A percentile compares a stretch with the other conserved stretches of the same genome.
These are phyloP conservation scores for Lasiodiplodia citricola DNA, from an alignment of 2,329 filamentous ascomycete genomes.

Conservation along the genomic window DNA sequence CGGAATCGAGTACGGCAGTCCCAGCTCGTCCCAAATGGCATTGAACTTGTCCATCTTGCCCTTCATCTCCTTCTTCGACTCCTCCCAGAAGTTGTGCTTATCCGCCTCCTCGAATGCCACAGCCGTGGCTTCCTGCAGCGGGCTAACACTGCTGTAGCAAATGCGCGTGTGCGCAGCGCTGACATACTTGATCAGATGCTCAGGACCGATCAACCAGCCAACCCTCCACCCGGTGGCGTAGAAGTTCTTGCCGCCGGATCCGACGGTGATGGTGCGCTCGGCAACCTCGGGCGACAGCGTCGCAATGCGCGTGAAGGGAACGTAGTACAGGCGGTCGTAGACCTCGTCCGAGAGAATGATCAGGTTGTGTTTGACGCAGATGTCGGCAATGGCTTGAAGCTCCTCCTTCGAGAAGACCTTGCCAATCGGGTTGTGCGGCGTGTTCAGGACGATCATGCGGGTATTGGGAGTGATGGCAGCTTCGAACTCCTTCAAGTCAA, in stretches of 20 bases:
- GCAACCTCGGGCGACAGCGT: conserved; percentile 91
- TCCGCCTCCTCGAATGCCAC: conserved; percentile 94
- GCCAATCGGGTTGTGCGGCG: conserved; percentile 91
- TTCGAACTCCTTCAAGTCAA: conserved; percentile 84
- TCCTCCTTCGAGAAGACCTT: conserved; percentile 91
- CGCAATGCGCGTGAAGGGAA: conserved; percentile 90
- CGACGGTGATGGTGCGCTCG: conserved; percentile 86
- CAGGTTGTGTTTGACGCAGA: conserved; percentile 91
- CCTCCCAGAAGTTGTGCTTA: conserved; percentile 82
- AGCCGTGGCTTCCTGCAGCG: conserved; percentile 90
- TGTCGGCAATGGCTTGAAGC: conserved; percentile 79
- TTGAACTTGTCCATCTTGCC: conserved; percentile 88
- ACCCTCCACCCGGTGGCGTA: conserved; percentile 98
- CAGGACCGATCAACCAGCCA: conserved; percentile 89
- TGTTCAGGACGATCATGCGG: conserved; percentile 94
- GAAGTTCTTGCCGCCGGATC: conserved; percentile 97
- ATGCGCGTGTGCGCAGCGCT: conserved; percentile 93
- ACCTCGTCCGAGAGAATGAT: conserved; percentile 78
- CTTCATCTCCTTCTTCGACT: conserved; percentile 85
- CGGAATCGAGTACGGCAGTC: conserved; percentile 77
- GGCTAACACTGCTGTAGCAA: conserved; percentile 92
- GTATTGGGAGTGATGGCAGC: conserved; percentile 82
- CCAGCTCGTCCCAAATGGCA: conserved; percentile 59
- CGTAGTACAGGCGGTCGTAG: conserved; percentile 94
- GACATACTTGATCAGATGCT: conserved; percentile 88